Evolutionary conservation across 2,329 filamentous ascomycete genomes (phyloP).

Genomic region (Triangularia verruculosa): DNA sequence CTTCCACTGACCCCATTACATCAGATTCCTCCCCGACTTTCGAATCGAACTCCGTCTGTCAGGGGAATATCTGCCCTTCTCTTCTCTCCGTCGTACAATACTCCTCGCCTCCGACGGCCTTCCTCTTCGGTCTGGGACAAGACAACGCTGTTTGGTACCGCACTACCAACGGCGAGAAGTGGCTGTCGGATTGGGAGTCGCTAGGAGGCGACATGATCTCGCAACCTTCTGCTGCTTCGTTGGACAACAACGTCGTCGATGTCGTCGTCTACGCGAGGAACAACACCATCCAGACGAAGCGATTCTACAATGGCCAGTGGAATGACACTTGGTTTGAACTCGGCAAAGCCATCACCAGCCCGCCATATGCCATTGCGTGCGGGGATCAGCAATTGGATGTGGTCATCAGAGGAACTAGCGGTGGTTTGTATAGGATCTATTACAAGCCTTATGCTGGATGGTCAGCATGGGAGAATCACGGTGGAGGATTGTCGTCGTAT

Average conservation of each 20-base stretch:
- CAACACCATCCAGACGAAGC: not conserved
- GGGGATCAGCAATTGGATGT: not conserved
- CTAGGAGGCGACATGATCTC: slow-evolving; percentile 2
- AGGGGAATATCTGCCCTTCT: not conserved
- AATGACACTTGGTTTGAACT: not conserved
- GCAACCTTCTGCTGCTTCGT: not conserved
- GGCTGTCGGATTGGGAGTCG: slow-evolving; percentile 6
- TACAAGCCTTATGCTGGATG: not conserved
- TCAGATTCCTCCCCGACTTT: not conserved
- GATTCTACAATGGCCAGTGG: not conserved
- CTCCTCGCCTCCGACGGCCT: not conserved
- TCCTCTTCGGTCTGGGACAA: slow-evolving; percentile 5
- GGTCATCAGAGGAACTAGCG: not conserved
- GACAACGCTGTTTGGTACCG: slow-evolving; percentile 8
- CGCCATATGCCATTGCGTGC: not conserved
- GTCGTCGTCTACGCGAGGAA: not conserved
- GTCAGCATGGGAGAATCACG: not conserved
- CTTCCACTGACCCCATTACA: not conserved
- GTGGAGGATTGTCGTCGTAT: not conserved
- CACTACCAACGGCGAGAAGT: slow-evolving; percentile 7
- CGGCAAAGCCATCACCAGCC: not conserved
- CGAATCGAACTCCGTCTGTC: not conserved
- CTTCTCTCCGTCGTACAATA: not conserved
- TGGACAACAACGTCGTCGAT: not conserved
- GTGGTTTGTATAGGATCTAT: not conserved